Base-by-base conservation (phyloP, 2,329 filamentous ascomycete species). In the Cadophora gregata region DNA sequence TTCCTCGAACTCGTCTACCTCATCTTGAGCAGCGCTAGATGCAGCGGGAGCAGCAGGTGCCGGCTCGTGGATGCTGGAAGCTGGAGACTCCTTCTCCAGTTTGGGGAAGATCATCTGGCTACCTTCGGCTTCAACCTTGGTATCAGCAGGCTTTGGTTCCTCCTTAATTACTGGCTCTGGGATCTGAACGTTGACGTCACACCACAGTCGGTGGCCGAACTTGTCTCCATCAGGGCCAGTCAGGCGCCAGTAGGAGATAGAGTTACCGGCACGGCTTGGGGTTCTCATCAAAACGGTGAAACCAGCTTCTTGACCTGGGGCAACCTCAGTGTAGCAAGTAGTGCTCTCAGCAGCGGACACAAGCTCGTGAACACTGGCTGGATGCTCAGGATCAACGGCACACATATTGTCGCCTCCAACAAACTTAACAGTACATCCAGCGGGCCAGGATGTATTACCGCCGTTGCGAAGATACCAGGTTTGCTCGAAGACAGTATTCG, bases 341-440 rank as follows among this genome's bases (percentile, higher is more conserved):
- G 93, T 96, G 77, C 92, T 97, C 82, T 96, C 91, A 64, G 89
- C 92, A 62, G 94, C 93, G 38, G 88, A 88, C 45, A 89, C 86
- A 66, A 97, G 88, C 73, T 94, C 89, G 47, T 86, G 85, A 65
- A 93, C 88, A 72, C 90, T 92, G n/a, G 91, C 89, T 27, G 93
- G 92, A 75, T 91, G 91, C 69, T 85, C 86, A 61, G 91, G 88
- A 78, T 97, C 92, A 63, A 97, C 86, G 72, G 94, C 91, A 74
- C 96, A 93, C 96, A 99, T 98, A 80, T 95, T 93, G 79, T 98
- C 95, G 60, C 96, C 96, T 66, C 95, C 93, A 67, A 96, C 91
- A 76, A 94, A 97, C 79, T 92, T 93, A 73, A 98, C 92, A 65
- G 90, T 91, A 83, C 93, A 97, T 69, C 94, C 96, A 64, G 89